A percentile compares a stretch with the other conserved stretches of the same genome.
Conservation (phyloP, 345 rosid genomes). For the Anastatica hierochuntica region DNA sequence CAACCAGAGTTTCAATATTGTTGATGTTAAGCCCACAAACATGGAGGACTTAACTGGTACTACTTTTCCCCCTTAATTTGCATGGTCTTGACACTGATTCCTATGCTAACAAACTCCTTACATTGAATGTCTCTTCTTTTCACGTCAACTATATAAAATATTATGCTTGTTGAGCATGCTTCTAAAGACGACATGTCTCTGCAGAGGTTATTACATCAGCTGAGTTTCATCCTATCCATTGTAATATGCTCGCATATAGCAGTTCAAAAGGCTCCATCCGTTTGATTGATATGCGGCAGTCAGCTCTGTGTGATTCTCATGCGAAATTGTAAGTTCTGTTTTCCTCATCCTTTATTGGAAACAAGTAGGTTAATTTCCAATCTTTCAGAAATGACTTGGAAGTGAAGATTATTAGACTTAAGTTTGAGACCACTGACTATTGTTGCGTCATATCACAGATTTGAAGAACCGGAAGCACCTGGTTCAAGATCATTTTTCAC, state of each 20-base stretch:
- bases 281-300: slow-evolving; percentile 93
- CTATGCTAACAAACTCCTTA: background rate
- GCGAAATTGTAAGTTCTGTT: slow-evolving; percentile 66
- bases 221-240: slow-evolving; percentile 93
- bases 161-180: slow-evolving; percentile 7
- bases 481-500: slow-evolving; percentile 96
- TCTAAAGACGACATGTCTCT: slow-evolving; percentile 15
- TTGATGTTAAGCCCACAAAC: slow-evolving; percentile 97
- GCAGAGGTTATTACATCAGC: slow-evolving; percentile 99
- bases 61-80: background rate
- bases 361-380: background rate
- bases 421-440: slow-evolving; percentile 8
- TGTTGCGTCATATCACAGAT: slow-evolving; percentile 39
- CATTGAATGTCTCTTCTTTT: background rate
- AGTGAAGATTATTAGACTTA: background rate
- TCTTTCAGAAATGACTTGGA: background rate
- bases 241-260: slow-evolving; percentile 93
- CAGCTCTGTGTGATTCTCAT: slow-evolving; percentile 97
- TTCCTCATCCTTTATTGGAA: background rate
- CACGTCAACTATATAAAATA: background rate
- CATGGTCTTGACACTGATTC: background rate
- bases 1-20: slow-evolving; percentile 94
- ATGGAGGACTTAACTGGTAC: slow-evolving; percentile 99
- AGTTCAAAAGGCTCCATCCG: slow-evolving; percentile 99
- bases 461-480: slow-evolving; percentile 90